Base-by-base conservation (phyloP, 192 early-diverging fungal genomes). In the Dissophora ornata region DNA sequence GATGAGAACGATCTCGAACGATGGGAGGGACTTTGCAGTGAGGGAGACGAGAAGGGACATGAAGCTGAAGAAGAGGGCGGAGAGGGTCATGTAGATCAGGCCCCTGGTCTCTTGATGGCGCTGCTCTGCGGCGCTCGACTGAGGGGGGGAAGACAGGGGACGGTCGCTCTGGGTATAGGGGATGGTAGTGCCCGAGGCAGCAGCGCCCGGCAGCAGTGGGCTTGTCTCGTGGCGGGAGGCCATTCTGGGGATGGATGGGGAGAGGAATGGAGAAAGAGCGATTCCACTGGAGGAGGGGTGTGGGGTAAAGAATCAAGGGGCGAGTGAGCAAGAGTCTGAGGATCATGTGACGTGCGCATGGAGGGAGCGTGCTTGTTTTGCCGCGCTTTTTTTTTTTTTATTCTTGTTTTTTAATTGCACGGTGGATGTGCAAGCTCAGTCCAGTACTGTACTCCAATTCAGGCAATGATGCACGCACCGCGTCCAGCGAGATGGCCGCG, bases 1-100 rank as follows among this genome's bases (percentile, higher is more conserved):
- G 18, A 86, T 82, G 59, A 95, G 84, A 9, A 95, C 91, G 15
- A 93, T 88, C 69, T 93, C 83, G 4, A 91, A 84, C 0, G 88
- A 85, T 2, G 90, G 89, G 40, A 93, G 86, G 2, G 52, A 50
- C 10, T 81, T 46, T 10, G 87, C 82, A 11, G 86, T 81, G 15
- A 92, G 56, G 49, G 91, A 93, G 66, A 93, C 92, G 40, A 88
- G 85, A 0, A 90, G 80, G 3, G 92, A 91, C 88, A 91, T 93
- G 54, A 83, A 67, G 0, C 87, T 87, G 71, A 94, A 92, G 4
- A 85, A 87, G 0, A 92, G 70, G 0, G 92, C 91, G 6, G 92
- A 94, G 5, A 85, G 45, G 4, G 87, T 85, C 92, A 92, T 92
- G 55, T 84, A 77, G 29, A 80, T 46, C 28, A 87, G 53, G 1